Evolutionary conservation across 176 grass and related monocot genomes (phyloP).

Genomic region (Ampelocalamus luodianensis): DNA sequence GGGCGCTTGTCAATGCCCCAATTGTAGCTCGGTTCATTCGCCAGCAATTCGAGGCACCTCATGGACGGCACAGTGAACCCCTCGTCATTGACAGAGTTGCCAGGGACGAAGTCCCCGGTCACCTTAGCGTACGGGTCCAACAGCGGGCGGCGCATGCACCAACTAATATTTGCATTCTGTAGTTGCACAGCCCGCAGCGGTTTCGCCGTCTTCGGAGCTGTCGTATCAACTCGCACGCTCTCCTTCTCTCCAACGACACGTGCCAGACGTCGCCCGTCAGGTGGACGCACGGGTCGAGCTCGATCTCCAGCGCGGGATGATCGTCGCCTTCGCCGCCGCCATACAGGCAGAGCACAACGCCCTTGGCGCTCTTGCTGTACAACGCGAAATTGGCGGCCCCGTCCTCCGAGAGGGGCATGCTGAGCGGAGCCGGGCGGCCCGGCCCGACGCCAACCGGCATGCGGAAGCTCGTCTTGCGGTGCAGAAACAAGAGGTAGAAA

Average conservation of each 20-base stretch:
- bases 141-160: constrained; percentile 54
- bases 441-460: constrained; percentile 75
- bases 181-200: constrained; percentile 61
- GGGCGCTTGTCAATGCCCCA: constrained; percentile 66
- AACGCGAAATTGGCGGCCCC: constrained; percentile 75
- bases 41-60: constrained; percentile 63
- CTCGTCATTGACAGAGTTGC: constrained; percentile 42
- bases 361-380: constrained; percentile 62
- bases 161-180: too few relatives aligned
- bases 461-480: constrained; percentile 63
- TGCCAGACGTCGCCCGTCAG: constrained; percentile 82
- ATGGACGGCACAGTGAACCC: constrained; percentile 45
- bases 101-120: constrained; percentile 50
- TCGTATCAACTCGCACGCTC: constrained; percentile 50
- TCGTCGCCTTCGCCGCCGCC: constrained; percentile 17
- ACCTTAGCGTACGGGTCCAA: constrained; percentile 83
- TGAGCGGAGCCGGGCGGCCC: constrained; percentile 69
- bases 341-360: constrained; percentile 72
- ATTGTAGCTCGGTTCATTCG: constrained; percentile 41
- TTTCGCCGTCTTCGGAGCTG: too few relatives aligned
- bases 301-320: constrained; percentile 61
- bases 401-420: constrained; percentile 56
- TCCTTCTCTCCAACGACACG: constrained; percentile 58
- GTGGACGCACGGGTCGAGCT: constrained; percentile 78
- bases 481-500: constrained; percentile 82